Percentiles rank a stretch among this genome's conserved stretches.
phyloP scores from a whole-genome alignment of 768 basidiomycete species.

The Trametes elegans region DNA sequence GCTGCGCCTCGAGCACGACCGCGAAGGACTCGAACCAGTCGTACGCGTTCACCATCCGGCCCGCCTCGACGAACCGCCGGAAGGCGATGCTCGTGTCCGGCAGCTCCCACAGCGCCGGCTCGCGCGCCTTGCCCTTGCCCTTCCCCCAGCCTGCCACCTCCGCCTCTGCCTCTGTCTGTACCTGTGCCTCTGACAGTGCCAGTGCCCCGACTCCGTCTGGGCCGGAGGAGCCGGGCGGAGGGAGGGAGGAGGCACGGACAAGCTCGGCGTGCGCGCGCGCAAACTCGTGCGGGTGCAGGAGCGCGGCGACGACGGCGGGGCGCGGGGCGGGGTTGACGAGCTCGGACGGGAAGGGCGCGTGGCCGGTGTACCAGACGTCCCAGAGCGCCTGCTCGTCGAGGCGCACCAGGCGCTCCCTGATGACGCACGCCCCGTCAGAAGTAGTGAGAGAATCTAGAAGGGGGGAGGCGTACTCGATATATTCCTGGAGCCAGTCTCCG shows the following conservation, averaged over 20 bases:
- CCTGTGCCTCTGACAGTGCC: no score
- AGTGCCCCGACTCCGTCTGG: background rate
- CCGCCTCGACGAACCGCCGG: slow-evolving; percentile 72
- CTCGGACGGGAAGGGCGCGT: slow-evolving; percentile 66
- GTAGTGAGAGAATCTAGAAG: background rate
- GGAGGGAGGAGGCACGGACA: background rate
- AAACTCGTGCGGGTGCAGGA: slow-evolving; percentile 59
- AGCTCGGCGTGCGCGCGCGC: slow-evolving; percentile 20
- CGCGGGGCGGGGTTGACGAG: slow-evolving; percentile 70
- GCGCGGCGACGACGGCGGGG: slow-evolving; percentile 56
- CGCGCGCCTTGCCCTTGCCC: slow-evolving; percentile 24
- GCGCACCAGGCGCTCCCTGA: slow-evolving; percentile 42
- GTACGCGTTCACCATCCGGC: slow-evolving; percentile 81
- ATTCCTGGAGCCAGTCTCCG: slow-evolving; percentile 49
- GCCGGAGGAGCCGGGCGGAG: background rate
- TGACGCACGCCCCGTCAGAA: background rate
- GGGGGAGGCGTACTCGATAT: slow-evolving; percentile 42
- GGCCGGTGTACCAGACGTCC: slow-evolving; percentile 74
- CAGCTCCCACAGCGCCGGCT: slow-evolving; percentile 44
- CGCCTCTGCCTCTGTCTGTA: no score
- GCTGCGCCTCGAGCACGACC: slow-evolving; percentile 60
- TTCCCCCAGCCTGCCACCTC: no score
- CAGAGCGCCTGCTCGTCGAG: slow-evolving; percentile 55
- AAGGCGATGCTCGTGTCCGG: slow-evolving; percentile 80
- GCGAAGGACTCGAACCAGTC: slow-evolving; percentile 87